Percentiles rank a stretch among this genome's conserved stretches.
Evolutionary conservation across 768 basidiomycete genomes (phyloP).

Genomic region (Saitozyma podzolica): DNA sequence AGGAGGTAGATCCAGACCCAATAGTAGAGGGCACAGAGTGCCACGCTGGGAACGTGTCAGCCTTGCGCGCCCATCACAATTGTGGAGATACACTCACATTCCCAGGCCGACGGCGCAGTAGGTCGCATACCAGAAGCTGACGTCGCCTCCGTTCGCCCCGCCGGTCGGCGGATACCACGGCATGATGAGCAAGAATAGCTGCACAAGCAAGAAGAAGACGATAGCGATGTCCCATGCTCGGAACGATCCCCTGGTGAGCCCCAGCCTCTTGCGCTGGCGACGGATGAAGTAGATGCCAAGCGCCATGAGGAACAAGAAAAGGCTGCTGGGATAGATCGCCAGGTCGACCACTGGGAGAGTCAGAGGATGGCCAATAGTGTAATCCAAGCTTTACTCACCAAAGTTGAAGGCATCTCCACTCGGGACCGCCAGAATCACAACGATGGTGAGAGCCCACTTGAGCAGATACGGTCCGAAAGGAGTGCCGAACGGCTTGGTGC

Average conservation of each 20-base stretch:
- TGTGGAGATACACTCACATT: conserved; percentile 17
- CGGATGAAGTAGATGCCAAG: conserved; percentile 52
- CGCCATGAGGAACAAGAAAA: conserved; percentile 47
- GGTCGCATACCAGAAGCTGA: conserved; percentile 35
- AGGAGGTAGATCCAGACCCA: conserved; percentile 57
- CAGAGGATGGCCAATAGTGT: conserved; percentile 6
- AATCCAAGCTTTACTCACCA: too few relatives aligned
- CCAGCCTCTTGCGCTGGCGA: conserved; percentile 37
- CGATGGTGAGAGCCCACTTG: too few relatives aligned
- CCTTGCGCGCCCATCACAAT: neutral
- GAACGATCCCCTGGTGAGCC: conserved; percentile 34
- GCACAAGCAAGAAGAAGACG: conserved; percentile 37
- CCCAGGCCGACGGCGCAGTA: conserved; percentile 25
- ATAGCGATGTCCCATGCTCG: conserved; percentile 32
- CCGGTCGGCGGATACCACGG: conserved; percentile 48
- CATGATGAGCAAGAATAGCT: conserved; percentile 51
- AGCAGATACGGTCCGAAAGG: too few relatives aligned
- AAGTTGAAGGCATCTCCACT: too few relatives aligned
- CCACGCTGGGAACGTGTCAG: conserved; percentile 8
- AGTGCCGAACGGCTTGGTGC: too few relatives aligned
- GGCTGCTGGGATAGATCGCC: conserved; percentile 25
- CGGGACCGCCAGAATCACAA: too few relatives aligned
- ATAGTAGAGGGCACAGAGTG: conserved; percentile 46
- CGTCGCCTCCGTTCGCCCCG: conserved; percentile 48
- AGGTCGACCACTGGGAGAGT: conserved; percentile 43